Evolutionary conservation across 305 asterid species (phyloP).

Genomic region (Solanum aculeatissimum): DNA sequence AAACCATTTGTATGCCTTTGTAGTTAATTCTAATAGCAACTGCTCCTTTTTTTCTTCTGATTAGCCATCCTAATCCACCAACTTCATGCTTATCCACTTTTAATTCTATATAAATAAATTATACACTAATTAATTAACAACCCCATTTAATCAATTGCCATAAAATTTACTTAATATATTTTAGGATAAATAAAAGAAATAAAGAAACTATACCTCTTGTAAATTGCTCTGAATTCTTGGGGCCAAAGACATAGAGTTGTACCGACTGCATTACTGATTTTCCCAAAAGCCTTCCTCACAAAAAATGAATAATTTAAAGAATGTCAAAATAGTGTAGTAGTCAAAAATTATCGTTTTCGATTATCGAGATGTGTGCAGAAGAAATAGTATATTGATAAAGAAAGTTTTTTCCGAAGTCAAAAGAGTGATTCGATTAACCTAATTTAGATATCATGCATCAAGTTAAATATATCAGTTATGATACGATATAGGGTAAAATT

Average conservation of each 20-base stretch:
- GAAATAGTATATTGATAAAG: no score
- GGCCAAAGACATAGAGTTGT: slow-evolving; percentile 46
- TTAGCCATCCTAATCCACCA: slow-evolving; percentile 56
- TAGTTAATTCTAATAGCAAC: slow-evolving; percentile 44
- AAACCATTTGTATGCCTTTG: slow-evolving; percentile 36
- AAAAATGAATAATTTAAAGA: neutral
- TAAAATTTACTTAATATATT: neutral
- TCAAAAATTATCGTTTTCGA: no score
- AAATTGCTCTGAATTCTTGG: slow-evolving; percentile 16
- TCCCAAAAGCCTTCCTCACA: slow-evolving; percentile 29
- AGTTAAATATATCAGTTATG: neutral
- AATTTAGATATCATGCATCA: neutral
- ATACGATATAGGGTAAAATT: neutral
- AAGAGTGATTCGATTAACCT: no score
- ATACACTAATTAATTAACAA: neutral
- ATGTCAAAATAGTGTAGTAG: neutral
- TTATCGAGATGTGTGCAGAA: no score
- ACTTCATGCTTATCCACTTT: slow-evolving; percentile 41
- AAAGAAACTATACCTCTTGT: slow-evolving; percentile 19
- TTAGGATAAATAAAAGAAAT: neutral
- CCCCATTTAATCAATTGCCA: neutral
- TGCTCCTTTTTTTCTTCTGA: slow-evolving; percentile 66
- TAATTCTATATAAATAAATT: slow-evolving; percentile 19
- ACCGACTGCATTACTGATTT: slow-evolving; percentile 58
- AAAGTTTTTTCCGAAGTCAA: no score